Conservation (phyloP, 805 yeast species). For the Barnettozyma sucrosica region DNA sequence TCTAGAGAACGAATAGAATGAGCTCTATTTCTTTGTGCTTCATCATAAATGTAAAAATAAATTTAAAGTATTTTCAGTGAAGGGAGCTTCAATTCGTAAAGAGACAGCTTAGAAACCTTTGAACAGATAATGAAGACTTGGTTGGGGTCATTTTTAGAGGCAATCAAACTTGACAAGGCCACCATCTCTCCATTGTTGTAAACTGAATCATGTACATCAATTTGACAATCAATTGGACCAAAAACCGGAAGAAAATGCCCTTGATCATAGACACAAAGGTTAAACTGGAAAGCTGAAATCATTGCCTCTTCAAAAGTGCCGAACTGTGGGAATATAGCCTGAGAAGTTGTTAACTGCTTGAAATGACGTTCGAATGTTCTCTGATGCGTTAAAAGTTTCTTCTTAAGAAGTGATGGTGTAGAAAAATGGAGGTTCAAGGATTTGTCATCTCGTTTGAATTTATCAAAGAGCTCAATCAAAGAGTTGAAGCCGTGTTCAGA, state of each 20-base stretch:
- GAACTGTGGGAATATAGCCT: background rate
- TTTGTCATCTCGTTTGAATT: slow-evolving; percentile 2
- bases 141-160: background rate
- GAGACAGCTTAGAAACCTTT: slow-evolving; percentile 1
- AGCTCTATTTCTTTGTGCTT: too few species aligned
- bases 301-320: background rate
- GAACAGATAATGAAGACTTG: background rate
- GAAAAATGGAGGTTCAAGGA: slow-evolving; percentile 1
- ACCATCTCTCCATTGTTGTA: slow-evolving; percentile 3
- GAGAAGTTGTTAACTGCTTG: background rate
- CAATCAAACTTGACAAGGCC: slow-evolving; percentile 1
- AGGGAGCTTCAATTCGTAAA: slow-evolving; percentile 3
- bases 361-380: background rate
- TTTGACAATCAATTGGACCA: background rate
- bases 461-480: background rate
- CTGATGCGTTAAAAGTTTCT: background rate
- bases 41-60: background rate
- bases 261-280: slow-evolving; percentile 1
- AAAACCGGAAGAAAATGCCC: background rate
- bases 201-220: background rate
- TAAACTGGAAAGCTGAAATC: slow-evolving; percentile 5
- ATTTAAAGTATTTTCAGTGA: background rate
- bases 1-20: too few species aligned
- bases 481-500: slow-evolving; percentile 2
- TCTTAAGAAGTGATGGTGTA: background rate